Percentiles rank a stretch among this genome's conserved stretches.
phyloP scores from a whole-genome alignment of 305 asterid genomes.

The Caryopteris hybrid region DNA sequence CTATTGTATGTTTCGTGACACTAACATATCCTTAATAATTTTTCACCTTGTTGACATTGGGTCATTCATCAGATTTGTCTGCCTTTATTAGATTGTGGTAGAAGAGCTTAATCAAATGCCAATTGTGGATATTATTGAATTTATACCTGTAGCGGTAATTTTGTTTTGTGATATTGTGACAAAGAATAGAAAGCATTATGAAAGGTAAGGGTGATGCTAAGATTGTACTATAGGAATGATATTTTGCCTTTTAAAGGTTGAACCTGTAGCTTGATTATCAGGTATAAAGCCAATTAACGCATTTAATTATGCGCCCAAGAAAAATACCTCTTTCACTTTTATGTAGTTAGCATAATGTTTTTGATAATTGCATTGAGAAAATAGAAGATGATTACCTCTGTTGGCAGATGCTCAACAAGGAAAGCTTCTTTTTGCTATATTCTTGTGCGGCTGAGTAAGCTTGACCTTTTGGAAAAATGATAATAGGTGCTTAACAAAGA shows the following conservation, averaged over 20 bases:
- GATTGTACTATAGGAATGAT: background rate
- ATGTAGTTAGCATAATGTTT: too few relatives aligned
- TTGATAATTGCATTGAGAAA: too few relatives aligned
- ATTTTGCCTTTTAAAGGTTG: background rate
- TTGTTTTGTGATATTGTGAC: background rate
- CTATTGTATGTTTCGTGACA: background rate
- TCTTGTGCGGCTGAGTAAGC: background rate
- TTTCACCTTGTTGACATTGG: background rate
- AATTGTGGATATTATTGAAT: background rate
- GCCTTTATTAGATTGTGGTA: background rate
- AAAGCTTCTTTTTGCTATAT: background rate
- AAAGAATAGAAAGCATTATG: background rate
- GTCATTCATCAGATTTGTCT: background rate
- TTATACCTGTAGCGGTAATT: background rate
- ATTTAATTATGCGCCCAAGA: background rate
- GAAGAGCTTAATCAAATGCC: background rate
- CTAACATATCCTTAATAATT: background rate
- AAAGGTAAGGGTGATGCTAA: background rate
- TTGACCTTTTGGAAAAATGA: background rate
- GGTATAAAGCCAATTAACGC: background rate
- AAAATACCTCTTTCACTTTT: background rate
- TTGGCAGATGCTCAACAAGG: too few relatives aligned
- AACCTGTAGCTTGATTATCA: background rate
- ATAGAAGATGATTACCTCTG: too few relatives aligned
- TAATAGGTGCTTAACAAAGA: slow-evolving; percentile 88